These are phyloP conservation scores for Vaccinium myrtillus DNA, from an alignment of 148 eudicot genomes.

Conservation along the genomic window DNA sequence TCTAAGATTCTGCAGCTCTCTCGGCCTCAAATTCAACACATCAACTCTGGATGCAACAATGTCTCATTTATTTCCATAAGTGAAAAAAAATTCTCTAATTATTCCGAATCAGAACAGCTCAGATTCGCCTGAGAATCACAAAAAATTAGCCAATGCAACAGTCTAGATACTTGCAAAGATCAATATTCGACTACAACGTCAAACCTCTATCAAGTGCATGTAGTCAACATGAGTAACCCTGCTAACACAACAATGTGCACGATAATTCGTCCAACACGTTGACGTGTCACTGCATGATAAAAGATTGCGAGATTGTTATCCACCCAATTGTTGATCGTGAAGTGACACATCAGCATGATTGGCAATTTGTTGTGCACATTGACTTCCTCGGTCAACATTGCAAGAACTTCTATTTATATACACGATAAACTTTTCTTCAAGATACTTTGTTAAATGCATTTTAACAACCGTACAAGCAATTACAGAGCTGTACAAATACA, in stretches of 20 bases:
- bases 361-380: background rate
- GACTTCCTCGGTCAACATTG: background rate
- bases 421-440: background rate
- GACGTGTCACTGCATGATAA: background rate
- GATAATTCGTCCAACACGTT: background rate
- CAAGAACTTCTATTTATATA: background rate
- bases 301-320: background rate
- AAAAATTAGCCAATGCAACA: background rate
- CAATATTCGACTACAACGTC: background rate
- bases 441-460: background rate
- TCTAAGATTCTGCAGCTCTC: background rate
- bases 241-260: background rate
- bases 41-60: background rate
- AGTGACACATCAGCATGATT: background rate
- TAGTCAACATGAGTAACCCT: background rate
- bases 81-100: background rate
- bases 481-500: conserved; percentile 7
- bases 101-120: background rate
- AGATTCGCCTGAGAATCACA: background rate
- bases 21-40: background rate
- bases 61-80: background rate
- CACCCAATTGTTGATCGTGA: background rate
- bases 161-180: background rate
- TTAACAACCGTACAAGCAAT: background rate
- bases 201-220: background rate